Evolutionary conservation across 2,329 filamentous ascomycete species (phyloP).

Genomic region (Colletotrichum siamense): DNA sequence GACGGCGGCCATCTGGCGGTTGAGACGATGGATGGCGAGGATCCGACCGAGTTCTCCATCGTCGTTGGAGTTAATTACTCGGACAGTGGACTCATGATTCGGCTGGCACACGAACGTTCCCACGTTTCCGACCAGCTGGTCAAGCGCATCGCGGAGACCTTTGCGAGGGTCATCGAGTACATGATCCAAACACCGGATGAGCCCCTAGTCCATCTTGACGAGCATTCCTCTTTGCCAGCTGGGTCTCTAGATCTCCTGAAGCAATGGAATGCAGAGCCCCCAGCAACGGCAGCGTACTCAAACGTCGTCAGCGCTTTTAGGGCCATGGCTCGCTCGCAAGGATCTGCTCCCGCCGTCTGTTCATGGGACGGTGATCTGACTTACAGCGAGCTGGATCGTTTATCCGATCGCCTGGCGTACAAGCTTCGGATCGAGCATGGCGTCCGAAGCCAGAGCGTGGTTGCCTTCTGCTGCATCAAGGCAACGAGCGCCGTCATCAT

Average conservation of each 20-base stretch:
- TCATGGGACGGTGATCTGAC: background rate
- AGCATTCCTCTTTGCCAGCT: background rate
- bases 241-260: background rate
- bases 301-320: background rate
- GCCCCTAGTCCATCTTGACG: background rate
- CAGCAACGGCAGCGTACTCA: fast-evolving
- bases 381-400: background rate
- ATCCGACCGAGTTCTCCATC: background rate
- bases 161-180: background rate
- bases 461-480: background rate
- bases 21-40: background rate
- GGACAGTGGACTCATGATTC: background rate
- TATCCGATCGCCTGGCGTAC: background rate
- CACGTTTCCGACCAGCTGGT: background rate
- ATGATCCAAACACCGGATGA: background rate
- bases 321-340: background rate
- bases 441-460: background rate
- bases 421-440: background rate
- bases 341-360: background rate
- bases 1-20: background rate
- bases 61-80: background rate
- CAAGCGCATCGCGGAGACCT: background rate
- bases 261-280: background rate
- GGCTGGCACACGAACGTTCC: background rate
- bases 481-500: background rate